These are phyloP conservation scores for Perkinsela sp. DNA, from an alignment of 208 protist genomes.

Conservation along the genomic window DNA sequence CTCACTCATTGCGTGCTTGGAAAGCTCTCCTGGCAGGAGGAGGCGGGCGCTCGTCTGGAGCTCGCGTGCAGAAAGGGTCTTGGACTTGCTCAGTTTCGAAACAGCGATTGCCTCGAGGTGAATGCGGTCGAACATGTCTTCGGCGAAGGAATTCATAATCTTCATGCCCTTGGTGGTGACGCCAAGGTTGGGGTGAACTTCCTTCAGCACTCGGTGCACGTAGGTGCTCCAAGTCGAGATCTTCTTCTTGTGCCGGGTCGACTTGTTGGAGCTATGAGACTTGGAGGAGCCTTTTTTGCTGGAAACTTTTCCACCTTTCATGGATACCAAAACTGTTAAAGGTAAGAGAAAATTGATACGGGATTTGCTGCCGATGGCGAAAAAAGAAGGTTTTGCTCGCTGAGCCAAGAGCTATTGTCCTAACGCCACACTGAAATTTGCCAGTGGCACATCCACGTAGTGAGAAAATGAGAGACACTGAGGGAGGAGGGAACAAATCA, in stretches of 20 bases:
- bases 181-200: conserved; percentile 22
- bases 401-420: no score
- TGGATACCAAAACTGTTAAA: no score
- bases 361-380: no score
- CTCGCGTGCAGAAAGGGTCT: conserved; percentile 81
- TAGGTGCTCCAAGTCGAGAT: background rate
- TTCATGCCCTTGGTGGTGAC: conserved; percentile 86
- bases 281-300: background rate
- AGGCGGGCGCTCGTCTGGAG: conserved; percentile 91
- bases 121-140: conserved; percentile 84
- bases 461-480: no score
- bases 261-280: background rate
- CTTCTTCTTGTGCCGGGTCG: background rate
- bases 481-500: no score
- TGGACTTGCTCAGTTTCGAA: conserved; percentile 83
- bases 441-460: no score
- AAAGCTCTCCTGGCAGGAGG: conserved; percentile 85
- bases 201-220: background rate
- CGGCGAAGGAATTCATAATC: conserved; percentile 79
- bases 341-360: no score
- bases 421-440: no score
- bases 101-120: conserved; percentile 78
- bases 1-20: conserved; percentile 95
- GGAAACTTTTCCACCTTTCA: background rate
- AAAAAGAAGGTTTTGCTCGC: no score